Conservation (phyloP, 164 flowering plant genomes). For the Kalanchoe fedtschenkoi region DNA sequence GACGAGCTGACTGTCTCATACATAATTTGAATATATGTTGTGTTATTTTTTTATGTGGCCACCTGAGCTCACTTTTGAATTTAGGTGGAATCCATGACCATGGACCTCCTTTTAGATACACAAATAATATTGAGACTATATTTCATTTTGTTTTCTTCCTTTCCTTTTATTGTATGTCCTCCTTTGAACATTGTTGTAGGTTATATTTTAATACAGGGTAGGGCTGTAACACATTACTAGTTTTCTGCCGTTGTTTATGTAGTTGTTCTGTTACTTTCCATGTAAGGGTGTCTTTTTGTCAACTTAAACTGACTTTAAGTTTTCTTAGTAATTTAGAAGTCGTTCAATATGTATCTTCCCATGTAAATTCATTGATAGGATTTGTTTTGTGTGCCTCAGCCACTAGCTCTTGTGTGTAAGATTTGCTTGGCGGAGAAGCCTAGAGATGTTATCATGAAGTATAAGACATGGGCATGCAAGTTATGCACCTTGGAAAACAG, state of each 20-base stretch:
- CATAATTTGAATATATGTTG: neutral
- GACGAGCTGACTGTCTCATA: neutral
- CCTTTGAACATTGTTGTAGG: too few relatives aligned
- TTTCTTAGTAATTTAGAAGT: too few relatives aligned
- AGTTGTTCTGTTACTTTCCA: neutral
- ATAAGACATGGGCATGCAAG: slow-evolving; percentile 67
- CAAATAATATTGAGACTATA: too few relatives aligned
- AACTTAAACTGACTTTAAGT: neutral
- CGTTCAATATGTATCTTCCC: too few relatives aligned
- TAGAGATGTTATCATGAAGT: slow-evolving; percentile 31
- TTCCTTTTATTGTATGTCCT: too few relatives aligned
- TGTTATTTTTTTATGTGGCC: slow-evolving; percentile 1
- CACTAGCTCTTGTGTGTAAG: slow-evolving; percentile 57
- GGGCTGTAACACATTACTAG: neutral
- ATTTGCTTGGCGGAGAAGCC: slow-evolving; percentile 51
- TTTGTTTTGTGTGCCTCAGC: slow-evolving; percentile 32
- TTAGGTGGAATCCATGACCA: too few relatives aligned
- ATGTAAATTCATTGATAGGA: neutral
- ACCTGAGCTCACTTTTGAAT: too few relatives aligned
- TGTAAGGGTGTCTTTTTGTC: neutral
- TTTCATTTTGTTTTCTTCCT: too few relatives aligned
- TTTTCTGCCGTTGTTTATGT: neutral
- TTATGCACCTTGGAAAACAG: slow-evolving; percentile 78
- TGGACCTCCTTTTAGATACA: too few relatives aligned
- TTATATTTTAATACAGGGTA: neutral